These are phyloP conservation scores for Fusarium piperis DNA, from an alignment of 2,329 filamentous ascomycete species.

Conservation along the genomic window DNA sequence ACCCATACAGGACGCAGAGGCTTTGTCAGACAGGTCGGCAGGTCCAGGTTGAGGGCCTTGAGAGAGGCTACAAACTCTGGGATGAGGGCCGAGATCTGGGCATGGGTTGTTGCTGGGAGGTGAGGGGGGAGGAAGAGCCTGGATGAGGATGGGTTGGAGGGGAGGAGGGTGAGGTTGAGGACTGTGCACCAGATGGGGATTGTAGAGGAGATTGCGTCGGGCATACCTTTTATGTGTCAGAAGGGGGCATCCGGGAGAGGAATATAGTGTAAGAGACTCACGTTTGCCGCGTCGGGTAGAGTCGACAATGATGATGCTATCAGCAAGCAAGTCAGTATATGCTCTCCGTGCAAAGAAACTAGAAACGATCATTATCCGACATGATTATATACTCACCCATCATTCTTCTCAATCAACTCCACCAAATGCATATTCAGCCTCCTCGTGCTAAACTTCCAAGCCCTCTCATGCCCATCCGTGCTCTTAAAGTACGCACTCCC, in stretches of 20 bases:
- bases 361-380: not conserved
- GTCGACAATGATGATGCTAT: slow-evolving; percentile 84
- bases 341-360: not conserved
- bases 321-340: not conserved
- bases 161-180: slow-evolving; percentile 82
- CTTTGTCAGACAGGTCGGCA: slow-evolving; percentile 69
- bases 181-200: slow-evolving; percentile 94
- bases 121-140: slow-evolving; percentile 76
- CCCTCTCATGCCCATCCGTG: slow-evolving; percentile 90
- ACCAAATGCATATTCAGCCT: slow-evolving; percentile 87
- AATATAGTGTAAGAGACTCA: slow-evolving; percentile 47
- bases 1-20: slow-evolving; percentile 85
- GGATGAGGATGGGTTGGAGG: slow-evolving; percentile 58
- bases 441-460: slow-evolving; percentile 90
- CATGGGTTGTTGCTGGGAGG: slow-evolving; percentile 76
- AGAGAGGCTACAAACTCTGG: slow-evolving; percentile 64
- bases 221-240: slow-evolving; percentile 70
- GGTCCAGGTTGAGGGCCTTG: slow-evolving; percentile 64
- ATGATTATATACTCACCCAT: slow-evolving; percentile 64
- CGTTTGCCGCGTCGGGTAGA: slow-evolving; percentile 92
- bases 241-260: not conserved
- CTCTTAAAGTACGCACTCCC: slow-evolving; percentile 96
- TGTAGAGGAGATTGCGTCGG: slow-evolving; percentile 93
- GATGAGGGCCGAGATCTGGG: slow-evolving; percentile 75
- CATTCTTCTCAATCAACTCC: slow-evolving; percentile 69